Evolutionary conservation across 805 yeast genomes (phyloP), one percentile per base, ranked within the genome.

Genomic region (Candida taoyuanica): DNA sequence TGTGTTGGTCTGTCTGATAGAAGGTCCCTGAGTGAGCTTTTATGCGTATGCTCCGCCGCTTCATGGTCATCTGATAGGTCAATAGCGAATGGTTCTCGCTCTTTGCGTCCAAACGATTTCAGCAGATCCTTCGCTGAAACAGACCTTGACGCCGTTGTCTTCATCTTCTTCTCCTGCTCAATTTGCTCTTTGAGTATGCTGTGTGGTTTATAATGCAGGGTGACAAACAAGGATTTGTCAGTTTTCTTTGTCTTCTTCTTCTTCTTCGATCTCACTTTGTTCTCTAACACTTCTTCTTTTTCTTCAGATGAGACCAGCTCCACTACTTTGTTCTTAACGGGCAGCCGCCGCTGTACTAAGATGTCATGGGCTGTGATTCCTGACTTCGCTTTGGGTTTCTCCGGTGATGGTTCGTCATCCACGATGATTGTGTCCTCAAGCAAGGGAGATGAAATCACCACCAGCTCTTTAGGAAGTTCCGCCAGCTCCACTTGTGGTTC

Each of bases 121-220:
- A 45, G 34, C 5, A 55, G 23, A n/a, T 48, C 51, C 34, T 31
- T 52, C 1, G 56, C 49, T 15, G 52, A 45, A 0, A 44, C 42
- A 2, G 53, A 33, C n/a, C 37, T 40, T 4, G 37, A 5, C 6
- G 43, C 15, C 2, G 50, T 28, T 2, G 33, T 31, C 16, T 34
- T 45, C 18, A 54, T 54, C 38, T 52, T 55, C 17, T 39, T 54
- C 38, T 52, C 54, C 17, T 39, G 34, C 34, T 54, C 58, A 7
- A 55, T 24, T 12, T 47, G 54, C 5, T 36, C 35, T 7, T 53
- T 42, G 19, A 42, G 42, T 21, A 47, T 32, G 3, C 42, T 36
- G 3, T 35, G 47, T 15, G 52, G 42, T 20, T 47, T 49, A 18
- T 50, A 50, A 25, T 48, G 50, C 37, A 50, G 43, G 3, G 37